Base-by-base conservation (phyloP, 768 basidiomycete genomes). In the Boletus sp. region DNA sequence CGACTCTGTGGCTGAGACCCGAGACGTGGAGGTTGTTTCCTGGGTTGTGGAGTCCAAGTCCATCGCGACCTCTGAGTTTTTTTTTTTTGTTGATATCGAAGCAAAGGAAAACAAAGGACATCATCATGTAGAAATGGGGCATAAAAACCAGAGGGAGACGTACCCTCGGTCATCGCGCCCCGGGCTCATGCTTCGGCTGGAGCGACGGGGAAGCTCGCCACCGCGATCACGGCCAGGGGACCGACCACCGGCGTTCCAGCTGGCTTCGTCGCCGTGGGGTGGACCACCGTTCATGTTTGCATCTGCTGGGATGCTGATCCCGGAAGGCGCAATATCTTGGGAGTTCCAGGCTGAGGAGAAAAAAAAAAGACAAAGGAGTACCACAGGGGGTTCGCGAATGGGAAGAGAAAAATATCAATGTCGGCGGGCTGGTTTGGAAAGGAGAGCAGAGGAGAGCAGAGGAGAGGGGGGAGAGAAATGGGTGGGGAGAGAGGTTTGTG, bases 181-280 rank as follows among this genome's bases (percentile, higher is more conserved):
- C 4, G 90, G 90, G 69, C 90, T 92, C 62, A 87, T 80, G 74
- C 90, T 92, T 69, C 90, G 78, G 74, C 87, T 89, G 9, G 84
- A 83, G 55, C 89, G 79, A 53, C 86, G 75, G 14, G 84, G 82
- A 42, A 76, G 73, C 9, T 83, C 82, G 27, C 75, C 77, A 47
- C 74, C 74, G 30, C 68, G 66, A 14, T 69, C 65, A 51, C 68
- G 68, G 56, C 69, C 66, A 2, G 68, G 79, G 46, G 68, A 85
- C 72, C 63, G 81, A 72, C 67, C 73, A 14, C 71, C 64, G 23
- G 70, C 62, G 56, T 75, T 79, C 84, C 84, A 87, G 50, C 71
- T 73, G 38, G 73, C 79, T 49, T 85, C 84, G 51, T 84, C 84
- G n/a, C 72, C 77, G 48, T 69, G 71, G 52, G 75, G 75, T 47